Conservation (phyloP, 139 green algal species). For the Coccomyxa sp. region DNA sequence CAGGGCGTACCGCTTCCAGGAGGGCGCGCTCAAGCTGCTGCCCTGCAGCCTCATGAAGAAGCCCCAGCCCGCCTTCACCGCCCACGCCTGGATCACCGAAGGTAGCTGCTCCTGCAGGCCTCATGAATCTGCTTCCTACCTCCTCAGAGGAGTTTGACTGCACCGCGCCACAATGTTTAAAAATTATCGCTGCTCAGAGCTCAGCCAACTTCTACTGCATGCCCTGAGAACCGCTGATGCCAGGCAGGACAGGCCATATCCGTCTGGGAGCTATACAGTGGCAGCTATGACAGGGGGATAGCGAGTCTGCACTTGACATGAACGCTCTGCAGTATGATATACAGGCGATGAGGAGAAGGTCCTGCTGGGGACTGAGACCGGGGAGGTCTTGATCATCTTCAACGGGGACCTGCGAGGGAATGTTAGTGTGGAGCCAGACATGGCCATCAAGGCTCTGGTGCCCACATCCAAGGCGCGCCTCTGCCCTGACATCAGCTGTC, state of each 20-base stretch:
- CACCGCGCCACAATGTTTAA: no score
- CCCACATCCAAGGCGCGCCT: conserved; percentile 50
- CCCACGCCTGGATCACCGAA: conserved; percentile 58
- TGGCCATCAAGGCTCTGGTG: conserved; percentile 44
- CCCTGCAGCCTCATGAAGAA: conserved; percentile 48
- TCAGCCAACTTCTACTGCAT: no score
- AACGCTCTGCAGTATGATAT: neutral
- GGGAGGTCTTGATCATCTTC: conserved; percentile 77
- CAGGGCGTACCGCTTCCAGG: conserved; percentile 43
- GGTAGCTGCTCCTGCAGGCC: no score
- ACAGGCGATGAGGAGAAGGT: conserved; percentile 52
- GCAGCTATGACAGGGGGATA: neutral
- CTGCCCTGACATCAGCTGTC: neutral
- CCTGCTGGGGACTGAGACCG: conserved; percentile 68
- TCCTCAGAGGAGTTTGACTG: no score
- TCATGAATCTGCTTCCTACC: no score
- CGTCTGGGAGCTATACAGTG: no score
- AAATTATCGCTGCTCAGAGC: no score
- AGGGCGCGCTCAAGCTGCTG: conserved; percentile 43
- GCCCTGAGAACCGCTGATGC: no score
- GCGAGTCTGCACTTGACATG: neutral
- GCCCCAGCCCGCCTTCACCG: conserved; percentile 50
- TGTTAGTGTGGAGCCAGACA: conserved; percentile 43
- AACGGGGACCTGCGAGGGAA: conserved; percentile 49
- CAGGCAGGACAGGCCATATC: no score